Conservation (phyloP, 2,329 filamentous ascomycete genomes). For the Fusarium acutatum region DNA sequence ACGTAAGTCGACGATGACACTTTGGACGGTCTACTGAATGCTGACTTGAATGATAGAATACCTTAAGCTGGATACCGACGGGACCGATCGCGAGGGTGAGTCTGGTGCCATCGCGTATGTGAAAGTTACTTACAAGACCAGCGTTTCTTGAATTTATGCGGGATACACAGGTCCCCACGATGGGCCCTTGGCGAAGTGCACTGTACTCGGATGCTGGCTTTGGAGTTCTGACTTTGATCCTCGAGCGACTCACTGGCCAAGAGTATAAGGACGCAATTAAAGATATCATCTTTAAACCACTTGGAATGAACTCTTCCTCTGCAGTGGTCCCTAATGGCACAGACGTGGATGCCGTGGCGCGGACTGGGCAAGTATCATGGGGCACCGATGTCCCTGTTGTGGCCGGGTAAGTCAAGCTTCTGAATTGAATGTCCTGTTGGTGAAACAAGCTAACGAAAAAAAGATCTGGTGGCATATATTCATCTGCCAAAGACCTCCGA, state of each 20-base stretch:
- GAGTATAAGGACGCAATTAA: constrained; percentile 19
- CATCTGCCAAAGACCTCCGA: constrained; percentile 18
- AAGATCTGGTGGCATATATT: constrained; percentile 31
- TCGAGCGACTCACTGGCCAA: constrained; percentile 21
- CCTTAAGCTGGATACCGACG: fast-evolving
- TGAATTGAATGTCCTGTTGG: fast-evolving
- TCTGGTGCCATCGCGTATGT: fast-evolving
- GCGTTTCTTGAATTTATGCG: constrained; percentile 17
- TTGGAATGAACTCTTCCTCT: constrained; percentile 17
- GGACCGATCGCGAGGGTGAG: not conserved
- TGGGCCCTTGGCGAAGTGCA: constrained; percentile 20
- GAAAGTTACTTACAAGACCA: not conserved
- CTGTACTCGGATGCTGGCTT: constrained; percentile 37
- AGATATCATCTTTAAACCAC: constrained; percentile 1
- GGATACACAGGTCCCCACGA: constrained; percentile 12
- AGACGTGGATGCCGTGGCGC: constrained; percentile 19
- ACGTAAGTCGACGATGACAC: not conserved
- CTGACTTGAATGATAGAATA: not conserved
- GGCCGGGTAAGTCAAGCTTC: constrained; percentile 22
- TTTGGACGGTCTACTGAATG: fast-evolving
- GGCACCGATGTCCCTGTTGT: constrained; percentile 28
- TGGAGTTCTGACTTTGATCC: constrained; percentile 12
- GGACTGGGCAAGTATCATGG: constrained; percentile 8
- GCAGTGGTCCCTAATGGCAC: not conserved
- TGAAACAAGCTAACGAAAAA: not conserved